Percentiles rank a stretch among this genome's conserved stretches.
Evolutionary conservation across 306 rosid genomes (phyloP).

Genomic region (Ormosia semicastrata): DNA sequence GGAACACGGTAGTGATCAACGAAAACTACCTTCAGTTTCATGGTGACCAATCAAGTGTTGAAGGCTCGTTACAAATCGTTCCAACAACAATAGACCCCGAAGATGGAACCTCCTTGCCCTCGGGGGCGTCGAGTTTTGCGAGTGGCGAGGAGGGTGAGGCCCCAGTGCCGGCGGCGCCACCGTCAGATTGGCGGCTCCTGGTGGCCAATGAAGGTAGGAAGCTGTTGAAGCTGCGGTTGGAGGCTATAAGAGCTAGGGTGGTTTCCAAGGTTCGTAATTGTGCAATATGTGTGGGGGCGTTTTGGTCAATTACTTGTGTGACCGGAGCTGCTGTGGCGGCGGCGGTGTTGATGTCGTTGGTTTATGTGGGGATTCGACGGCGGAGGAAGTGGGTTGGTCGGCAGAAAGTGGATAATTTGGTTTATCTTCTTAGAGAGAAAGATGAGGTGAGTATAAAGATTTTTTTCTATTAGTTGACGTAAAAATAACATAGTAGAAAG

Average conservation of each 20-base stretch:
- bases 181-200: conserved; percentile 15
- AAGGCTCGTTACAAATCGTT: neutral
- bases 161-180: neutral
- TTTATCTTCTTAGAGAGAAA: conserved; percentile 42
- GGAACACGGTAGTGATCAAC: conserved; percentile 9
- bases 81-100: neutral
- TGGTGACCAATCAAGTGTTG: neutral
- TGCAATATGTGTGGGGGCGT: conserved; percentile 23
- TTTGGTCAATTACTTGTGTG: conserved; percentile 40
- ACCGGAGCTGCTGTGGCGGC: conserved; percentile 37
- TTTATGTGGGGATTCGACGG: conserved; percentile 27
- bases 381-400: conserved; percentile 27
- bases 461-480: neutral
- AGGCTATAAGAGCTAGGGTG: conserved; percentile 29
- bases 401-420: conserved; percentile 22
- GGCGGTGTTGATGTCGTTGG: conserved; percentile 10
- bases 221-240: conserved; percentile 32
- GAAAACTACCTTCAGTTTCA: conserved; percentile 15
- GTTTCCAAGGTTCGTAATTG: conserved; percentile 26
- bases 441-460: conserved; percentile 51
- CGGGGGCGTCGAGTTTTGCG: neutral
- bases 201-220: conserved; percentile 30
- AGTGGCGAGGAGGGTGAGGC: neutral
- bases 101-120: conserved; percentile 14
- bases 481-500: neutral